Conservation (phyloP, 2,329 filamentous ascomycete genomes). For the Ascochyta koolunga region DNA sequence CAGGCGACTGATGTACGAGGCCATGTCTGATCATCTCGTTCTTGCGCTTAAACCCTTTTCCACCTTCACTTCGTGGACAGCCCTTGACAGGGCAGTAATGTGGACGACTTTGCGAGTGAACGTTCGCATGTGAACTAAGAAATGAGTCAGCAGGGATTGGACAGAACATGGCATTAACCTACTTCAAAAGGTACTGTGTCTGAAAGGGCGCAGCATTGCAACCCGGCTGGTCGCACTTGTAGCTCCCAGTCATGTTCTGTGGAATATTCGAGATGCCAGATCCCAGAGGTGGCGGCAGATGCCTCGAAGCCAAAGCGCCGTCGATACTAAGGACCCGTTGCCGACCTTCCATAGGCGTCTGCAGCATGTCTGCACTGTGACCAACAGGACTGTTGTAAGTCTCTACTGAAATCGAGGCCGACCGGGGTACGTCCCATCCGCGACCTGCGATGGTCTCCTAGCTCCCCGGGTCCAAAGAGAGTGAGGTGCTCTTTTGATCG, state of each 20-base stretch:
- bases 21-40: conserved; percentile 78
- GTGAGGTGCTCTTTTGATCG: conserved; percentile 36
- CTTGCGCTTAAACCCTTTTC: conserved; percentile 71
- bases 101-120: conserved; percentile 67
- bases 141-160: neutral
- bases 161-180: conserved; percentile 32
- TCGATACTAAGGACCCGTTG: conserved; percentile 41
- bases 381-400: conserved; percentile 48
- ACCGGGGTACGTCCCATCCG: conserved; percentile 43
- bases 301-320: conserved; percentile 36
- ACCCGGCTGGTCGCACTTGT: conserved; percentile 64
- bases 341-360: conserved; percentile 36
- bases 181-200: conserved; percentile 78
- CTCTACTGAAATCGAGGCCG: conserved; percentile 37
- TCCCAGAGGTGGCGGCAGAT: conserved; percentile 40
- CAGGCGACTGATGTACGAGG: conserved; percentile 90
- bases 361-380: conserved; percentile 37
- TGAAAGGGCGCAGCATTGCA: conserved; percentile 78
- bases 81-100: conserved; percentile 67
- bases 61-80: conserved; percentile 65
- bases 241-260: conserved; percentile 37
- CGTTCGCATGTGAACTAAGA: conserved; percentile 72
- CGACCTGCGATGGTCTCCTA: conserved; percentile 46
- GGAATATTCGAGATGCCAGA: conserved; percentile 40
- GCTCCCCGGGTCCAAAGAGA: conserved; percentile 33